Percentiles rank a stretch among this genome's conserved stretches.
phyloP scores from a whole-genome alignment of 352 stramenopile genomes.

The Pythium diclinum region DNA sequence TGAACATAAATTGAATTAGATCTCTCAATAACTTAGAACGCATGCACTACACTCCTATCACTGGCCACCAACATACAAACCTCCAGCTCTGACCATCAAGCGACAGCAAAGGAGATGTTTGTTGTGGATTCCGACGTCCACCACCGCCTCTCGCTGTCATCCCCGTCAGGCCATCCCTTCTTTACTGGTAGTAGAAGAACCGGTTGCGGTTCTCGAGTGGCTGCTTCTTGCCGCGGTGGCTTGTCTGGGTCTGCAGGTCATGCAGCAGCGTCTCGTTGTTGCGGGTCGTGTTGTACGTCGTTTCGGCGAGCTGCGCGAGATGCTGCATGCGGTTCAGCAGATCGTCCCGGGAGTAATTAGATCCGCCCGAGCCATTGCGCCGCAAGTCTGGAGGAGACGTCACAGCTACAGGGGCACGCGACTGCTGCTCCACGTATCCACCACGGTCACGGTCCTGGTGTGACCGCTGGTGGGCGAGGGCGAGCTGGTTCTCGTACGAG shows the following conservation, averaged over 20 bases:
- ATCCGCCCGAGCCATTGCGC: constrained; percentile 17
- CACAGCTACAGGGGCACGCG: neutral
- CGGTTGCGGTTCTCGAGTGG: constrained; percentile 23
- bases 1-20: too few relatives aligned
- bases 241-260: constrained; percentile 1
- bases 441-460: neutral
- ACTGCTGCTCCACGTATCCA: neutral
- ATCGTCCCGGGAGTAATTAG: constrained; percentile 19
- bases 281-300: constrained; percentile 22
- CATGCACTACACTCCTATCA: neutral
- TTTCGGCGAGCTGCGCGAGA: constrained; percentile 21
- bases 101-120: neutral
- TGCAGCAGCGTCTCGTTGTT: constrained; percentile 19
- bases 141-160: neutral
- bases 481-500: constrained; percentile 6
- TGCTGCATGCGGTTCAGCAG: constrained; percentile 27
- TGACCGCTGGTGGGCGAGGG: neutral
- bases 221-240: neutral
- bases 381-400: constrained; percentile 1
- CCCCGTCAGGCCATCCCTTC: neutral
- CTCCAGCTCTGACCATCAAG: too few relatives aligned
- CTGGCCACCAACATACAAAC: neutral
- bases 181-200: constrained; percentile 25
- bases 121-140: constrained; percentile 23
- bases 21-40: neutral